Evolutionary conservation across 2,329 filamentous ascomycete genomes (phyloP).

Genomic region (Chaetothyriales sp.): DNA sequence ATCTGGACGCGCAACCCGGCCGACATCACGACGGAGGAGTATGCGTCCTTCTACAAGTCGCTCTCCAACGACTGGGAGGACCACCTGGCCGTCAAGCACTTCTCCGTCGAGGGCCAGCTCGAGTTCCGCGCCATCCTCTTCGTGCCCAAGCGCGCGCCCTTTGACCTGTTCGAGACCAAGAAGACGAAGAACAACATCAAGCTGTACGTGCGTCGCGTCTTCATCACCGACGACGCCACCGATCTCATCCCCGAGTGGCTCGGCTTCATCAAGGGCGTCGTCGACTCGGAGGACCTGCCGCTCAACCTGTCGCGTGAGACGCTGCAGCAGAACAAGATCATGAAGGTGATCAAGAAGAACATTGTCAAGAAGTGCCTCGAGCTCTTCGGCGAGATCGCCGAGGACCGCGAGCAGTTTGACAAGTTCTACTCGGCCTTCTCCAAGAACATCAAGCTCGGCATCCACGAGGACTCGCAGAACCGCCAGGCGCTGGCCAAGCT

Average conservation of each 20-base stretch:
- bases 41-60: conserved; percentile 99
- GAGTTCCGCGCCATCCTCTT: conserved; percentile 99
- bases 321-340: conserved; percentile 99
- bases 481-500: conserved; percentile 86
- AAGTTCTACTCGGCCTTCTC: conserved; percentile 99
- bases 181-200: conserved; percentile 99
- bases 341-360: conserved; percentile 99
- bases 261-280: conserved; percentile 98
- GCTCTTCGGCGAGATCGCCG: conserved; percentile 96
- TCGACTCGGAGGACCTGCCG: conserved; percentile 98
- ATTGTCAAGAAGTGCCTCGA: conserved; percentile 99
- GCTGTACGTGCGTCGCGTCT: conserved; percentile 98
- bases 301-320: conserved; percentile 99
- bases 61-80: conserved; percentile 99
- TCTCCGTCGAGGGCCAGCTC: conserved; percentile 99
- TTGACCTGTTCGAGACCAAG: conserved; percentile 99
- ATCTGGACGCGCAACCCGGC: conserved; percentile 98
- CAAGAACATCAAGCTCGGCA: conserved; percentile 99
- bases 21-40: conserved; percentile 93
- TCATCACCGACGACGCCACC: conserved; percentile 99
- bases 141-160: conserved; percentile 97
- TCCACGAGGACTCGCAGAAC: conserved; percentile 99
- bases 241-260: conserved; percentile 99
- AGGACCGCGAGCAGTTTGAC: conserved; percentile 99
- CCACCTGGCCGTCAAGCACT: conserved; percentile 99